These are phyloP conservation scores for Aspergillus uvarum DNA, from an alignment of 2,329 filamentous ascomycete species.

Conservation along the genomic window DNA sequence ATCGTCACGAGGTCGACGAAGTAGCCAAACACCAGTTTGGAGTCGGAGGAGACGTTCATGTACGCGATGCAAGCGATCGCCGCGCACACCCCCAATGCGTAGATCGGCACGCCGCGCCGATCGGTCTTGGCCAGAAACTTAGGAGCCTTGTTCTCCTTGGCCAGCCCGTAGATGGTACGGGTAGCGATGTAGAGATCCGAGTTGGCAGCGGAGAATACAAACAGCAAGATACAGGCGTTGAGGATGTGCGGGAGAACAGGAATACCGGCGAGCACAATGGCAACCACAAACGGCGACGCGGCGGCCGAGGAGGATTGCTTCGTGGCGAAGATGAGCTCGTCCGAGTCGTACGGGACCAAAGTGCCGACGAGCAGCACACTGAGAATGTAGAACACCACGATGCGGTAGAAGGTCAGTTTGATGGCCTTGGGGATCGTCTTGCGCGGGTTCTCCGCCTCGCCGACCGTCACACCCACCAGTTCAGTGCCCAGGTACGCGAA, in stretches of 20 bases:
- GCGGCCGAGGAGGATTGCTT: conserved; percentile 53
- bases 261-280: conserved; percentile 65
- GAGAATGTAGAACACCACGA: conserved; percentile 75
- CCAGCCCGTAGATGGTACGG: conserved; percentile 70
- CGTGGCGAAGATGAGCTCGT: conserved; percentile 54
- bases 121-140: conserved; percentile 70
- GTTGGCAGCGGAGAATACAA: conserved; percentile 75
- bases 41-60: conserved; percentile 62
- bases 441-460: conserved; percentile 76
- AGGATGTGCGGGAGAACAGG: conserved; percentile 63
- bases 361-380: conserved; percentile 74
- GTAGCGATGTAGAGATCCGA: conserved; percentile 75
- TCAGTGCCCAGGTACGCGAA: conserved; percentile 79
- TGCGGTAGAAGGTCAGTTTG: conserved; percentile 78
- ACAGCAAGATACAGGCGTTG: conserved; percentile 72
- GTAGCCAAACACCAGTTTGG: conserved; percentile 60
- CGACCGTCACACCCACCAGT: conserved; percentile 74
- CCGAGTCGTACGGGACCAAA: conserved; percentile 70
- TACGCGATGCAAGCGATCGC: conserved; percentile 67
- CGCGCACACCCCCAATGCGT: conserved; percentile 62
- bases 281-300: conserved; percentile 74
- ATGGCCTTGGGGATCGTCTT: conserved; percentile 75
- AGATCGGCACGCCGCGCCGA: conserved; percentile 68
- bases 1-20: conserved; percentile 69
- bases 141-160: conserved; percentile 70